phyloP scores from a whole-genome alignment of 108 stramenopile species.

The Cyclotella atomus region DNA sequence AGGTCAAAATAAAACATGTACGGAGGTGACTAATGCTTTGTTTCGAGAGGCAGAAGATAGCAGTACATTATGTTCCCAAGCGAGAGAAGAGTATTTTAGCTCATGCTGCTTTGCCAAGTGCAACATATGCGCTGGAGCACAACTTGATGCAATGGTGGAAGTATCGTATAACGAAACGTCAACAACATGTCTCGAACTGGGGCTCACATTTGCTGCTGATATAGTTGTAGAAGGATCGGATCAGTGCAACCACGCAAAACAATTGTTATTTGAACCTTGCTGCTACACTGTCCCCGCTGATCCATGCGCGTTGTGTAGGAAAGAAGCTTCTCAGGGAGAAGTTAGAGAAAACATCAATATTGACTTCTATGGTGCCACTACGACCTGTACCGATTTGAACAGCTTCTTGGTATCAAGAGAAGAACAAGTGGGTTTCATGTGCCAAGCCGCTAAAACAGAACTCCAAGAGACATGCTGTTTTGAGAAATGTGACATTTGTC shows the following conservation, averaged over 20 bases:
- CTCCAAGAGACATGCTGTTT: conserved; percentile 44
- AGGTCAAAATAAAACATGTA: conserved; percentile 34
- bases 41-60: conserved; percentile 44
- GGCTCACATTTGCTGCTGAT: conserved; percentile 38
- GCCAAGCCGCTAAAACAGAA: conserved; percentile 51
- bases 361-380: conserved; percentile 44
- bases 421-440: conserved; percentile 51
- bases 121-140: conserved; percentile 36
- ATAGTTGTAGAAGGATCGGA: conserved; percentile 40
- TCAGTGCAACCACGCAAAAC: conserved; percentile 32
- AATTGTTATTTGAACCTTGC: conserved; percentile 41
- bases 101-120: conserved; percentile 45
- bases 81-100: conserved; percentile 34
- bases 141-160: conserved; percentile 46
- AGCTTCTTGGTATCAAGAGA: conserved; percentile 52
- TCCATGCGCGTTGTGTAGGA: conserved; percentile 32
- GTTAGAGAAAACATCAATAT: conserved; percentile 30
- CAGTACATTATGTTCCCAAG: conserved; percentile 32
- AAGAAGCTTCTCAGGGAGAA: conserved; percentile 21
- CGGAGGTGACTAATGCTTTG: conserved; percentile 42
- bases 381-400: conserved; percentile 48
- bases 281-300: conserved; percentile 37
- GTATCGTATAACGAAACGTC: conserved; percentile 36
- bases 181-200: conserved; percentile 39
- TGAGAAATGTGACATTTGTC: conserved; percentile 40